Evolutionary conservation across 352 stramenopile genomes (phyloP).

Genomic region (Globisporangium recalcitrans): DNA sequence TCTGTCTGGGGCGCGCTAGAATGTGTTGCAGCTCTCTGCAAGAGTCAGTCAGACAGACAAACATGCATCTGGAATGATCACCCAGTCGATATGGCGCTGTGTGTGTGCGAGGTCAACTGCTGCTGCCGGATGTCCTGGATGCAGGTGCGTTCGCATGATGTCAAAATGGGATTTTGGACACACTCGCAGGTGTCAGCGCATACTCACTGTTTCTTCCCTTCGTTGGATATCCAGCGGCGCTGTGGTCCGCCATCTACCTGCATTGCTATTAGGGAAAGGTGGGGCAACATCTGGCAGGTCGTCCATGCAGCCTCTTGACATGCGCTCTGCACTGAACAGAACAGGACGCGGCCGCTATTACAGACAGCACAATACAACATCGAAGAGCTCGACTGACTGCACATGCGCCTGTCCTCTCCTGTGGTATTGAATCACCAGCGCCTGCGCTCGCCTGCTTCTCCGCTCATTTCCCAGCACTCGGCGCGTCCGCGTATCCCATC

Average conservation of each 20-base stretch:
- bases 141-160: not conserved
- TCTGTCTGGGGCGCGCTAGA: not conserved
- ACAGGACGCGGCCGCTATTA: not conserved
- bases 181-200: no score
- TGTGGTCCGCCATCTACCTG: no score
- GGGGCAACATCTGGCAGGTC: slow-evolving; percentile 8
- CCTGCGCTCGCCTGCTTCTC: not conserved
- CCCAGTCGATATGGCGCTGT: not conserved
- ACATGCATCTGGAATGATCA: not conserved
- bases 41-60: not conserved
- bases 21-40: no score
- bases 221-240: not conserved
- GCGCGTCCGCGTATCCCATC: not conserved
- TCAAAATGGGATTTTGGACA: no score
- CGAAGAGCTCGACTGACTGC: not conserved
- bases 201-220: not conserved
- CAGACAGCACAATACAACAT: not conserved
- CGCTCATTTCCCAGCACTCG: not conserved
- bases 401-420: slow-evolving; percentile 4
- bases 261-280: slow-evolving; percentile 7
- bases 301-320: slow-evolving; percentile 2
- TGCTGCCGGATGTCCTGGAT: not conserved
- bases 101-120: not conserved
- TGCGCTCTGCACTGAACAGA: slow-evolving; percentile 2
- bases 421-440: not conserved